Base-by-base conservation (phyloP, 192 early-diverging fungal genomes). In the Geranomyces variabilis region DNA sequence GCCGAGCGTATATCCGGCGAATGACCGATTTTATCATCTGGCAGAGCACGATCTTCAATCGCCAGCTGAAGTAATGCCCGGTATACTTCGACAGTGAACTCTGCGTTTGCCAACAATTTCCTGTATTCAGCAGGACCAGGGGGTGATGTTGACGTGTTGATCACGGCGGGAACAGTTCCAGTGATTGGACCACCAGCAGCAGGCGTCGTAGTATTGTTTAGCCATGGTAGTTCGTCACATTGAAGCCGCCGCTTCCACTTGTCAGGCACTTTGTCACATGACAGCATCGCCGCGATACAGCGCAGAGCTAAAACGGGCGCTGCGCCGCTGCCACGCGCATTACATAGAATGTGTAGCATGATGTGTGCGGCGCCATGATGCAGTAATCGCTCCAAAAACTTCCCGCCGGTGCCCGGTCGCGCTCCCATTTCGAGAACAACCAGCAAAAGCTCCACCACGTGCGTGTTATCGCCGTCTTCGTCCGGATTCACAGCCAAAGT, bases 241-340 rank as follows among this genome's bases (percentile, higher is more conserved):
- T 60, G 48, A 17, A 79, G 41, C 33, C 71, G 59, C 28, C 55
- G 30, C 53, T 77, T 82, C 74, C 72, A 82, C 69, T 75, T 75
- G 29, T 82, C 75, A n/a, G 67, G 66, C 15, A 74, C 64, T 44
- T 68, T 53, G n/a, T 59, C 69, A 19, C 64, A 61, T 57, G 53
- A 47, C 15, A 68, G 44, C 12, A 49, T 48, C 5, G 34, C 31
- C 14, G 58, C 71, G 1, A 69, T 43, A 4, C 46, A 19, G 24
- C 69, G 73, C 22, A 75, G 34, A 6, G 59, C 65, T n/a, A 75
- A 22, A 31, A 75, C 59, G 26, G 58, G 24, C 14, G 43, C 51
- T 10, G 12, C 31, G 10, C 36, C 36, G 36, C 66, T 66, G 14
- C 17, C 26, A 10, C n/a, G 12, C 14, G 41, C 21, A 17, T 53